Evolutionary conservation across 2,329 filamentous ascomycete species (phyloP).

Genomic region (Decorospora gaudefroyi): DNA sequence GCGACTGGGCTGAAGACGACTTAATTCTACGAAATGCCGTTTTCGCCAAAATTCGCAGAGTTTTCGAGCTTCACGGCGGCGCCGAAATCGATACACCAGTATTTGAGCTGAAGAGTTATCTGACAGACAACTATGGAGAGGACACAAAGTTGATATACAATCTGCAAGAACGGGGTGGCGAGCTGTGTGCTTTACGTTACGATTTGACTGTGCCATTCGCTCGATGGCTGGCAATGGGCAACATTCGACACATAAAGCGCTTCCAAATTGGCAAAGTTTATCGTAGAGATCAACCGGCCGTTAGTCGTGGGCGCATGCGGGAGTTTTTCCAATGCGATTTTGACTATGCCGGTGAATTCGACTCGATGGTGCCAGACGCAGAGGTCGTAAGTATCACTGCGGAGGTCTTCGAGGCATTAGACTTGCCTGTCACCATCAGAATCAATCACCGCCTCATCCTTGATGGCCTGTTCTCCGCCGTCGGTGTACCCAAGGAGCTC

Average conservation of each 20-base stretch:
- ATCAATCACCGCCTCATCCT: slow-evolving; percentile 90
- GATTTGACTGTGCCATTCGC: slow-evolving; percentile 88
- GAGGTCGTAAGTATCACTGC: slow-evolving; percentile 79
- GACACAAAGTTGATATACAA: slow-evolving; percentile 90
- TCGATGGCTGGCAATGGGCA: slow-evolving; percentile 88
- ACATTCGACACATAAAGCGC: slow-evolving; percentile 79
- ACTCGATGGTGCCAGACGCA: slow-evolving; percentile 86
- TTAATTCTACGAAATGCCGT: slow-evolving; percentile 21
- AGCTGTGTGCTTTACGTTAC: slow-evolving; percentile 80
- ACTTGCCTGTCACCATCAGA: slow-evolving; percentile 78
- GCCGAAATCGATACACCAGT: slow-evolving; percentile 56
- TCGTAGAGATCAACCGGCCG: slow-evolving; percentile 71
- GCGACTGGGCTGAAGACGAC: slow-evolving; percentile 61
- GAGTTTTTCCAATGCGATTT: slow-evolving; percentile 98
- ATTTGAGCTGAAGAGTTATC: slow-evolving; percentile 82
- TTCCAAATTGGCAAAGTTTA: slow-evolving; percentile 95
- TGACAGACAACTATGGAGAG: slow-evolving; percentile 87
- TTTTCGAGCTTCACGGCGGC: slow-evolving; percentile 26
- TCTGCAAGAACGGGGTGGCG: slow-evolving; percentile 80
- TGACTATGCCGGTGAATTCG: slow-evolving; percentile 84
- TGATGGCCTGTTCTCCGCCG: slow-evolving; percentile 84
- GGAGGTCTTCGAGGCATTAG: slow-evolving; percentile 79
- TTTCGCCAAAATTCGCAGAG: slow-evolving; percentile 20
- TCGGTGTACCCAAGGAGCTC: slow-evolving; percentile 81
- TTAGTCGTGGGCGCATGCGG: slow-evolving; percentile 86